These are phyloP conservation scores for Beta lomatogona DNA, from an alignment of 179 eudicot species.

Conservation along the genomic window DNA sequence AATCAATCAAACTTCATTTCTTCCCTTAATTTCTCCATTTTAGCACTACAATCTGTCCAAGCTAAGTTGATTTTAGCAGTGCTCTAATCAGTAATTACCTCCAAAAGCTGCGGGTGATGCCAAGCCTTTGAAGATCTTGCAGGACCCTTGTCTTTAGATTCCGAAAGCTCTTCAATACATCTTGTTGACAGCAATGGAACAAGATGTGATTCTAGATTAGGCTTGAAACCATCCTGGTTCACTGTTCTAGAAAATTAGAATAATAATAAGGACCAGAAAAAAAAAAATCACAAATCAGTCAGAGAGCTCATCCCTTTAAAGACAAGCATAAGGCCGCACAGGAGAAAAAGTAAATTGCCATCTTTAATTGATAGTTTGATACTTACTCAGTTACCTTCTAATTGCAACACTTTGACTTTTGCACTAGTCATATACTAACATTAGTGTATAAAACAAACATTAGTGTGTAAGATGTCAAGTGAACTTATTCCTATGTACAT, in stretches of 20 bases:
- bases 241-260: slow-evolving; percentile 57
- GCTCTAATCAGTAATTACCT: slow-evolving; percentile 48
- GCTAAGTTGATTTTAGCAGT: too few species aligned
- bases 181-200: slow-evolving; percentile 76
- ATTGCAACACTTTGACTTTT: too few species aligned
- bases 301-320: background rate
- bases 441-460: too few species aligned
- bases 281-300: slow-evolving; percentile 6
- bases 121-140: slow-evolving; percentile 45
- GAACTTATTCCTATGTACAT: too few species aligned
- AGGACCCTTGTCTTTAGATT: slow-evolving; percentile 49
- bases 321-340: background rate
- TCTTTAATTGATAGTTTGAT: background rate
- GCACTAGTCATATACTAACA: too few species aligned
- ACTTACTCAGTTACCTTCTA: too few species aligned
- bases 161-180: slow-evolving; percentile 48
- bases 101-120: slow-evolving; percentile 85
- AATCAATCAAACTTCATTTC: too few species aligned
- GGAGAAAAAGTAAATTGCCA: background rate
- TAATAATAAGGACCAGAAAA: background rate
- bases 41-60: too few species aligned
- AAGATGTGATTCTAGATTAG: slow-evolving; percentile 94
- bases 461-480: too few species aligned
- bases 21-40: too few species aligned
- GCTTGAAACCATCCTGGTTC: slow-evolving; percentile 91